phyloP scores from a whole-genome alignment of 2,329 filamentous ascomycete species.

The Phyllosticta capitalensis region DNA sequence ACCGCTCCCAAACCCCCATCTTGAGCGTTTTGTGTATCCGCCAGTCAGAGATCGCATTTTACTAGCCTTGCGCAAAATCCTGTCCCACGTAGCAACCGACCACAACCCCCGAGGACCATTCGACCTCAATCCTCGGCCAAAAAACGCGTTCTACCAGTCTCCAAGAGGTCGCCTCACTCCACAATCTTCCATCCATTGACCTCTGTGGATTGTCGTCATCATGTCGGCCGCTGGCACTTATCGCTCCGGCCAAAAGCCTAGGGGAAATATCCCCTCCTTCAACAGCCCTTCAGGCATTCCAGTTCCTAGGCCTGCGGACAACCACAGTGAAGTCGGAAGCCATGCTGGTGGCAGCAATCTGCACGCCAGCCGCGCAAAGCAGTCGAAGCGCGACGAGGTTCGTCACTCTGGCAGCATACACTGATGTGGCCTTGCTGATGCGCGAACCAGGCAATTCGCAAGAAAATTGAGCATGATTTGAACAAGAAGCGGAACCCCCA shows the following conservation, averaged over 20 bases:
- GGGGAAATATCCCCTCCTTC: conserved; percentile 50
- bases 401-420: conserved; percentile 23
- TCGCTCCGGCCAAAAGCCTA: conserved; percentile 59
- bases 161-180: neutral
- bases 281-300: conserved; percentile 63
- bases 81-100: neutral
- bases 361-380: conserved; percentile 91
- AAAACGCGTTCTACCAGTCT: neutral
- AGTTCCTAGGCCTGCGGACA: conserved; percentile 49
- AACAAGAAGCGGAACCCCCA: conserved; percentile 89
- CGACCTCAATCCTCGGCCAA: neutral
- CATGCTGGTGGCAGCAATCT: conserved; percentile 56
- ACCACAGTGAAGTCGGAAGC: conserved; percentile 17
- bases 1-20: neutral
- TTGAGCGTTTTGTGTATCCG: neutral
- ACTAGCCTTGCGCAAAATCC: conserved; percentile 2
- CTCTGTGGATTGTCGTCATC: conserved; percentile 3
- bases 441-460: conserved; percentile 71
- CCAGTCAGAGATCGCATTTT: neutral
- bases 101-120: neutral
- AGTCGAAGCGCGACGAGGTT: conserved; percentile 98
- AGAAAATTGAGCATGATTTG: conserved; percentile 93
- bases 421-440: conserved; percentile 15
- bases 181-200: neutral
- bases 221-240: conserved; percentile 57